Percentiles rank a stretch among this genome's conserved stretches.
Evolutionary conservation across 306 rosid genomes (phyloP).

Genomic region (Spatholobus suberectus): DNA sequence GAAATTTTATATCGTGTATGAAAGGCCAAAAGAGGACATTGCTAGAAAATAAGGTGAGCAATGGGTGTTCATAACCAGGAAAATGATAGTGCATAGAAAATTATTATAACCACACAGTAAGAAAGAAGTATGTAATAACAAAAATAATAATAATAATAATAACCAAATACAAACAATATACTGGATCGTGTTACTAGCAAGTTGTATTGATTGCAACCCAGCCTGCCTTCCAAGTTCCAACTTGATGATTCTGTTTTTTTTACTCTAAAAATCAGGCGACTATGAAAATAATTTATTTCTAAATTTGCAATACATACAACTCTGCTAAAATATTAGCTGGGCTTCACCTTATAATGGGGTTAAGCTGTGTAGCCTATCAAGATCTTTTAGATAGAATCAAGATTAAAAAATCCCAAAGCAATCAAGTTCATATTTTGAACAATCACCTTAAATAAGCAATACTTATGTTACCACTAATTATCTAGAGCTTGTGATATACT

Average conservation of each 20-base stretch:
- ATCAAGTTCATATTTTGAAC: neutral
- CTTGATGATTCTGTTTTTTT: conserved; percentile 3
- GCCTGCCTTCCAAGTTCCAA: neutral
- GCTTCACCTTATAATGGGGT: neutral
- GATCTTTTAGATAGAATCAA: neutral
- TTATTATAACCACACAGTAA: neutral
- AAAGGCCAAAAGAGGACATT: conserved; percentile 3
- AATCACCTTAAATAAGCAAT: conserved; percentile 7
- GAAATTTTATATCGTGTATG: neutral
- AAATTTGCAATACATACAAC: conserved; percentile 29
- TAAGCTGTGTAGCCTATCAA: neutral
- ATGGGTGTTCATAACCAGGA: conserved; percentile 9
- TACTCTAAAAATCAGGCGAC: neutral
- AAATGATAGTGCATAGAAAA: neutral
- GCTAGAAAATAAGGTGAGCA: neutral
- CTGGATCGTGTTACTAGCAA: neutral
- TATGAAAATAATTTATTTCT: neutral
- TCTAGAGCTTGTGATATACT: conserved; percentile 13
- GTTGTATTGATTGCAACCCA: neutral
- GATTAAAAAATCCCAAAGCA: conserved; percentile 19
- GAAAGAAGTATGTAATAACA: neutral
- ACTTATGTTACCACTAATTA: neutral
- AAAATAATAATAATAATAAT: neutral
- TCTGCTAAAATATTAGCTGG: neutral
- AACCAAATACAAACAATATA: neutral